Conservation (phyloP, 2,329 filamentous ascomycete genomes). For the Penicillium sp. region DNA sequence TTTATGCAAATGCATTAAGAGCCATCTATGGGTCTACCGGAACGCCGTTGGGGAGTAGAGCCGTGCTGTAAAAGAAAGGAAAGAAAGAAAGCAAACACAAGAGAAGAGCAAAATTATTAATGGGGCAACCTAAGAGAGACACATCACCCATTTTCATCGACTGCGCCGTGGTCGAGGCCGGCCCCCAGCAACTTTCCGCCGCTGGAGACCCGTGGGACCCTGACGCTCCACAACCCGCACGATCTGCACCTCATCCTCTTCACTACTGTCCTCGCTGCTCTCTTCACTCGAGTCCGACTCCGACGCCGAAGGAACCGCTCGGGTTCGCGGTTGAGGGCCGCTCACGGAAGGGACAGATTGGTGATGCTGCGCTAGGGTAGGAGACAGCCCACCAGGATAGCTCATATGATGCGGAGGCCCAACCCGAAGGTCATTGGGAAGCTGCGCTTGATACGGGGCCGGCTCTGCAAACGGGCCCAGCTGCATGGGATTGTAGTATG, state of each 20-base stretch:
- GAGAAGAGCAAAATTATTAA: not conserved
- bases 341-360: constrained; percentile 16
- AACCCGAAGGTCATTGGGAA: constrained; percentile 33
- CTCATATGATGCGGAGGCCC: constrained; percentile 25
- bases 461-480: constrained; percentile 33
- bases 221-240: constrained; percentile 31
- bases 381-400: constrained; percentile 13
- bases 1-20: not conserved
- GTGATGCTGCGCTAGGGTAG: constrained; percentile 25
- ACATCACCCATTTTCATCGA: constrained; percentile 14
- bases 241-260: constrained; percentile 34
- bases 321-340: constrained; percentile 11
- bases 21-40: not conserved
- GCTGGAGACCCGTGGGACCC: constrained; percentile 20
- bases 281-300: constrained; percentile 19
- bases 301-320: constrained; percentile 11
- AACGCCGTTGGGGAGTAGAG: not conserved
- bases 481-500: constrained; percentile 28
- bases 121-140: constrained; percentile 9
- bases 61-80: not conserved
- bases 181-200: constrained; percentile 17
- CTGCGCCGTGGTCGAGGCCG: constrained; percentile 25
- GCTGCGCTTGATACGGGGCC: constrained; percentile 29
- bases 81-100: too few species aligned
- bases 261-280: constrained; percentile 23